Base-by-base conservation (phyloP, 768 basidiomycete genomes). In the Lactarius hengduanensis region DNA sequence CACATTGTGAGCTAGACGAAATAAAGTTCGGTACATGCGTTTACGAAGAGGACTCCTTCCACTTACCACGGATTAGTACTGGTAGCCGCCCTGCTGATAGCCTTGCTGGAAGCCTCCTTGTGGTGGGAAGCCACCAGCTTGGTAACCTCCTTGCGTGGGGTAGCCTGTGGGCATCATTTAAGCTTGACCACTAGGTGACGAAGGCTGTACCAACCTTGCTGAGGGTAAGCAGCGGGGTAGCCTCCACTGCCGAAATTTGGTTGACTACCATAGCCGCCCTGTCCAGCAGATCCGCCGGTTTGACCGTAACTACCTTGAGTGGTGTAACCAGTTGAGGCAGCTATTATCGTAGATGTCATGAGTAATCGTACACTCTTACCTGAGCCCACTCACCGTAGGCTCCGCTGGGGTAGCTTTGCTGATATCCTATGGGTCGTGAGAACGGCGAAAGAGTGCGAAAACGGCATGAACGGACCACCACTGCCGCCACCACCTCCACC, bases 401-500 rank as follows among this genome's bases (percentile, higher is more conserved):
- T 58, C 78, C 75, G 43, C 73, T 75, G 43, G 72, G 74, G 65
- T 74, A 72, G 43, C 78, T 76, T 64, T 9, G 77, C 55, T 74
- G 74, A 70, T 71, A 75, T 60, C 74, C 74, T 65, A 43, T 15
- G 57, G 50, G 20, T 45, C 6, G 16, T 40, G 6, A 57, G 38
- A n/a, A 40, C 10, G 18, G 28, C 4, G 41, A 18, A 22, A 20
- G 50, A 32, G 56, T 30, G 22, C 28, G 36, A 30, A 56, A 56
- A 9, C 16, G 10, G 22, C 5, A 7, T 50, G 28, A n/a, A 61
- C 54, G 34, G 77, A 64, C 80, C 79, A 10, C 85, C 84, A 43
- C 83, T 85, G 6, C 66, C 57, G 0, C 62, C 57, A 0, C 61
- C 84, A 61, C 82, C 80, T 4, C 83, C 84, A n/a, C 78, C 74